These are phyloP conservation scores for Fusarium domesticum DNA, from an alignment of 2,329 filamentous ascomycete species.

Conservation along the genomic window DNA sequence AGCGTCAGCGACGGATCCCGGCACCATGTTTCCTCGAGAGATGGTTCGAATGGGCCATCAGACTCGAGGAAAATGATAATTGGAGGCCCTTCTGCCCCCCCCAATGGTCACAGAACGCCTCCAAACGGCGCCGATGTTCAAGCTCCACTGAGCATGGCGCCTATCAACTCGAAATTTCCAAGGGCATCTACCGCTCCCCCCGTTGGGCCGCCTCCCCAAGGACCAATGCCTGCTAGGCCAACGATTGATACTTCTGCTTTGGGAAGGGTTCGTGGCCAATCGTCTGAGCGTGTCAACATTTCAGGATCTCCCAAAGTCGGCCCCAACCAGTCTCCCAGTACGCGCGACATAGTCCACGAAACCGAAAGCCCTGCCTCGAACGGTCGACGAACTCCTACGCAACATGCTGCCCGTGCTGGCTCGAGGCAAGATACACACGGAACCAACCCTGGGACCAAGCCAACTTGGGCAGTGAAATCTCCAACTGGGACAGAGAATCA, in stretches of 20 bases:
- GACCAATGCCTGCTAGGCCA: slow-evolving; percentile 50
- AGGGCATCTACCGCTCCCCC: slow-evolving; percentile 35
- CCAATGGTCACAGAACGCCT: slow-evolving; percentile 42
- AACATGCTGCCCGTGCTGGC: slow-evolving; percentile 40
- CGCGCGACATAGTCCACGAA: slow-evolving; percentile 36
- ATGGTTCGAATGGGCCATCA: slow-evolving; percentile 50
- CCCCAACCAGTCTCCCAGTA: slow-evolving; percentile 41
- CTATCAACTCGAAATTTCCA: slow-evolving; percentile 38
- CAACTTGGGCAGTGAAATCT: slow-evolving; percentile 40
- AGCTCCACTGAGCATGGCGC: slow-evolving; percentile 32
- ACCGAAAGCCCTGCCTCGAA: slow-evolving; percentile 54
- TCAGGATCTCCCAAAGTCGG: slow-evolving; percentile 37
- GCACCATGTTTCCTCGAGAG: slow-evolving; percentile 40
- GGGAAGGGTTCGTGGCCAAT: slow-evolving; percentile 48
- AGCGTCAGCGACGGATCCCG: slow-evolving; percentile 42
- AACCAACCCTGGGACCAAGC: slow-evolving; percentile 35
- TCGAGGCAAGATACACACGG: slow-evolving; percentile 37
- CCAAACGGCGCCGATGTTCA: slow-evolving; percentile 41
- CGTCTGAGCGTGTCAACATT: slow-evolving; percentile 44
- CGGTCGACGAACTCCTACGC: slow-evolving; percentile 63
- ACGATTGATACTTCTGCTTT: slow-evolving; percentile 39
- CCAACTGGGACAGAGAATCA: slow-evolving; percentile 68
- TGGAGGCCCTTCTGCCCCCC: slow-evolving; percentile 25
- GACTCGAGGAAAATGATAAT: slow-evolving; percentile 50
- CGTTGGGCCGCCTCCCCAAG: slow-evolving; percentile 53